phyloP scores from a whole-genome alignment of 2,329 filamentous ascomycete genomes.

The Botrytis fabae region DNA sequence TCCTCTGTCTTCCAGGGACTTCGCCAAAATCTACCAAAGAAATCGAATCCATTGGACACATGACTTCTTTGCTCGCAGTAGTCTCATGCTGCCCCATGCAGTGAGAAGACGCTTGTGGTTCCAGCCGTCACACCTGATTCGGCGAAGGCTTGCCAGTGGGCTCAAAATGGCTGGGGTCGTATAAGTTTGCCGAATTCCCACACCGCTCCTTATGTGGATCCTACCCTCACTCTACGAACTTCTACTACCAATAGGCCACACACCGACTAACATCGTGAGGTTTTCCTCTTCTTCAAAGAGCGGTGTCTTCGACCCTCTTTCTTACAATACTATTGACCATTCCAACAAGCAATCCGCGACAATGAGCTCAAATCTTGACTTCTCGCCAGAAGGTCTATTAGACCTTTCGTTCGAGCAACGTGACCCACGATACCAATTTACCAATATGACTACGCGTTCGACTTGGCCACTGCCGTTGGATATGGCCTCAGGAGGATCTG shows the following conservation, averaged over 20 bases:
- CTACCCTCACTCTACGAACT: slow-evolving; percentile 29
- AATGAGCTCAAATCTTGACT: slow-evolving; percentile 59
- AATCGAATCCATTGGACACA: slow-evolving; percentile 24
- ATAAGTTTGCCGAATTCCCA: slow-evolving; percentile 26
- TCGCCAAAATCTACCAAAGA: slow-evolving; percentile 10
- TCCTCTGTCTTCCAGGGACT: slow-evolving; percentile 16
- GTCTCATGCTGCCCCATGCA: slow-evolving; percentile 24
- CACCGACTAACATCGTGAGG: slow-evolving; percentile 40
- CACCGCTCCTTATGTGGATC: slow-evolving; percentile 37
- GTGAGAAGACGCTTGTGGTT: slow-evolving; percentile 22
- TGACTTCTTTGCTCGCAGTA: slow-evolving; percentile 23
- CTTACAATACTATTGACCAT: slow-evolving; percentile 50
- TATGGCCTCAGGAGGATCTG: slow-evolving; percentile 38
- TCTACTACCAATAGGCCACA: slow-evolving; percentile 33
- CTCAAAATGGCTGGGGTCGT: slow-evolving; percentile 28
- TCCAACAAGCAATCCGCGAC: slow-evolving; percentile 40
- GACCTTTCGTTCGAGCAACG: slow-evolving; percentile 62
- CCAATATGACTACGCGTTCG: slow-evolving; percentile 43
- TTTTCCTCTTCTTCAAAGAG: slow-evolving; percentile 39
- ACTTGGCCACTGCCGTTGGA: slow-evolving; percentile 42
- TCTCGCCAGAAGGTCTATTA: slow-evolving; percentile 61
- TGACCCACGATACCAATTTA: slow-evolving; percentile 55
- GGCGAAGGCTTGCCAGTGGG: slow-evolving; percentile 19
- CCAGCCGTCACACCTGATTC: slow-evolving; percentile 21
- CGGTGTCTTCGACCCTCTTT: slow-evolving; percentile 40